Percentiles rank a stretch among this genome's conserved stretches.
These are phyloP conservation scores for Colletotrichum theobromicola DNA, from an alignment of 2,329 filamentous ascomycete genomes.

Conservation along the genomic window DNA sequence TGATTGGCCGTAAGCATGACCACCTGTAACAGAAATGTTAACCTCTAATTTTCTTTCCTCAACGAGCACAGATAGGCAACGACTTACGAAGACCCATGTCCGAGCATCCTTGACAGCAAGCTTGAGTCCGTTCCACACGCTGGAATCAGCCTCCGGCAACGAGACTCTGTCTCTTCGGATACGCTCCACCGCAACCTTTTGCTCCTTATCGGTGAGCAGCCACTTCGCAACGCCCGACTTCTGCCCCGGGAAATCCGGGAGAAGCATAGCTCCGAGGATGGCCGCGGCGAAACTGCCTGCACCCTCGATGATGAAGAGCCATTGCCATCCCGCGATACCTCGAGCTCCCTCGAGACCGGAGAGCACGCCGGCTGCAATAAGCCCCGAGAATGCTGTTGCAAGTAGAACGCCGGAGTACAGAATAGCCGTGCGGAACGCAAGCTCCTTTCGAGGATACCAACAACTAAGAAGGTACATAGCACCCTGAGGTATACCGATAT, in stretches of 20 bases:
- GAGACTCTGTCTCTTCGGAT: constrained; percentile 26
- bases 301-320: background rate
- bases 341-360: background rate
- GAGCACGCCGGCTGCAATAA: constrained; percentile 23
- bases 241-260: constrained; percentile 5
- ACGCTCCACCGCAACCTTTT: constrained; percentile 15
- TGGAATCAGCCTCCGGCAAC: constrained; percentile 5
- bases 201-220: background rate
- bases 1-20: constrained; percentile 26
- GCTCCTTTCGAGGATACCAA: constrained; percentile 74
- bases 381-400: background rate
- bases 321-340: background rate
- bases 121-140: constrained; percentile 22
- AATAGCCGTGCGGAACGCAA: constrained; percentile 53
- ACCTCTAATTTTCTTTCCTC: background rate
- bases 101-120: constrained; percentile 26
- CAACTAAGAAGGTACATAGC: constrained; percentile 59
- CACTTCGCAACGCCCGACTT: background rate
- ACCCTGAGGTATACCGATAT: background rate
- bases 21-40: background rate
- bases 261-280: background rate
- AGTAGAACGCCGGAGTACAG: background rate
- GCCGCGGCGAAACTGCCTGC: background rate
- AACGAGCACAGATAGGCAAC: background rate
- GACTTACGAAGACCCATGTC: constrained; percentile 28